Evolutionary conservation across 176 grass and related monocot genomes (phyloP).

Genomic region (Saccharum officinarum): DNA sequence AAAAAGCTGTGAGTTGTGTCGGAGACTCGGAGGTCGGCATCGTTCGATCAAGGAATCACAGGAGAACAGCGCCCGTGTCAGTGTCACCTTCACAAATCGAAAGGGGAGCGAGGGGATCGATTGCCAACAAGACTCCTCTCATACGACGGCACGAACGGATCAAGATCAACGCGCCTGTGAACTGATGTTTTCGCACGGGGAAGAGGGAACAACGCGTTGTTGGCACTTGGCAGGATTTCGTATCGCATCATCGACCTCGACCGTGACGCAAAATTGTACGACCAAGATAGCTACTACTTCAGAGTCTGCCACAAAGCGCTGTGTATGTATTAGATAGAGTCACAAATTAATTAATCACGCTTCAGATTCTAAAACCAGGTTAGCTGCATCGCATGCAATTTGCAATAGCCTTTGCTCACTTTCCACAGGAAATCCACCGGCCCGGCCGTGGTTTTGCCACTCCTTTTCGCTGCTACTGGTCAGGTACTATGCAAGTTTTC

Average conservation of each 20-base stretch:
- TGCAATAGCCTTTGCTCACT: neutral
- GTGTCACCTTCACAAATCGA: neutral
- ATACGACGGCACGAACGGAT: too few relatives aligned
- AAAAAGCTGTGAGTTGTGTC: neutral
- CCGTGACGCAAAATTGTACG: neutral
- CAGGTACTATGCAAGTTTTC: neutral
- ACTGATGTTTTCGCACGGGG: too few relatives aligned
- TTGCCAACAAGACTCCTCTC: neutral
- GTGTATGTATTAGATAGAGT: neutral
- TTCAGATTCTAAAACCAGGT: neutral
- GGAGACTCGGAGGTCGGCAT: constrained; percentile 21
- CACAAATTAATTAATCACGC: neutral
- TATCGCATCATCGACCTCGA: neutral
- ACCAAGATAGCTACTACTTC: neutral
- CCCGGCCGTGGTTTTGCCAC: neutral
- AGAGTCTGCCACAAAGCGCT: neutral
- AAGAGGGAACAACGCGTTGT: neutral
- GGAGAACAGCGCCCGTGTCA: too few relatives aligned
- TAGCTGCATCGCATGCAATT: neutral
- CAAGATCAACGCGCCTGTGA: too few relatives aligned
- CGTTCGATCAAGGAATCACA: neutral
- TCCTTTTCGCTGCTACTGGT: neutral
- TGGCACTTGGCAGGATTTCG: too few relatives aligned
- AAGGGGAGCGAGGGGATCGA: neutral
- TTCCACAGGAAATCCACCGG: neutral